These are phyloP conservation scores for Chlorella vulgaris DNA, from an alignment of 139 green algal species.

Conservation along the genomic window DNA sequence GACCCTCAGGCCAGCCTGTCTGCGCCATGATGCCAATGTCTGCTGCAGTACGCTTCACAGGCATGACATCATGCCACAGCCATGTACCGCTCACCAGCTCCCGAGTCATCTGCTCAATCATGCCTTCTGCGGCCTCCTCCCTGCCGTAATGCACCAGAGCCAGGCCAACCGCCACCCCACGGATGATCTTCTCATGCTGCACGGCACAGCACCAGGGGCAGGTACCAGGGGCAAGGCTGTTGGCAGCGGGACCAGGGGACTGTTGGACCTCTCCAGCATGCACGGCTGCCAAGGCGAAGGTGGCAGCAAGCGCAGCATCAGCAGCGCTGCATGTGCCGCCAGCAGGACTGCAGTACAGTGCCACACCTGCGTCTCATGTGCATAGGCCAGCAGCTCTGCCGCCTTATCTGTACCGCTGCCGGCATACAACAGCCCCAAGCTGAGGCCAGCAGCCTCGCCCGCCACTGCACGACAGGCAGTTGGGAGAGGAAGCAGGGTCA, in stretches of 20 bases:
- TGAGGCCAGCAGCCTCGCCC: conserved; percentile 84
- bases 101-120: conserved; percentile 86
- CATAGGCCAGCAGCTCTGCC: conserved; percentile 94
- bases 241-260: no score
- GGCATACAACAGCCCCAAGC: conserved; percentile 91
- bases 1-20: no score
- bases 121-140: conserved; percentile 91
- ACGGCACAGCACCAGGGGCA: no score
- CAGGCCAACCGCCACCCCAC: conserved; percentile 84
- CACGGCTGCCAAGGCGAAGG: no score
- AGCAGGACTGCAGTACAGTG: not conserved
- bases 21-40: not conserved
- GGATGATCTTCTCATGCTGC: conserved; percentile 72
- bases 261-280: no score
- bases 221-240: no score
- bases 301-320: no score
- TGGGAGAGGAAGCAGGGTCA: not conserved
- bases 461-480: conserved; percentile 49
- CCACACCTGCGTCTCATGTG: conserved; percentile 90
- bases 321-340: no score
- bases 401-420: conserved; percentile 77
- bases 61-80: not conserved
- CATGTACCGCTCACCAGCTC: conserved; percentile 43
- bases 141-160: conserved; percentile 91
- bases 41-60: no score